Conservation (phyloP, 352 stramenopile species). For the Phytophthora agathidicida region DNA sequence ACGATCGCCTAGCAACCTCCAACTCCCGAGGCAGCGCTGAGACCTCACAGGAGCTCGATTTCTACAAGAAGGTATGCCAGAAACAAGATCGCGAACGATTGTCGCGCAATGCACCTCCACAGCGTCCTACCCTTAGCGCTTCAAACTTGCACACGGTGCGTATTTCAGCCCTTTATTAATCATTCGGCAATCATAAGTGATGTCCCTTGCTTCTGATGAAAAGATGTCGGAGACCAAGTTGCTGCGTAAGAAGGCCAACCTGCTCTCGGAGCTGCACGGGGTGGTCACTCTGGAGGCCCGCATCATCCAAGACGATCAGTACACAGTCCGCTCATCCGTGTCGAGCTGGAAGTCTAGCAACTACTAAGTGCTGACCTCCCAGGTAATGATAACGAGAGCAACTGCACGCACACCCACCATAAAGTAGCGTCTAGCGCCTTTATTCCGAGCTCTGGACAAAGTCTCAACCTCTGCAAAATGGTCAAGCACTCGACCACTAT, state of each 20-base stretch:
- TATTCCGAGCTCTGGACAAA: constrained; percentile 1
- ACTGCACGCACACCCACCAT: constrained; percentile 1
- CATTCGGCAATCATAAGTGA: too few species aligned
- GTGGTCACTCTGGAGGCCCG: constrained; percentile 59
- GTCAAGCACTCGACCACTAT: constrained; percentile 30
- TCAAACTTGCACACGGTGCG: constrained; percentile 45
- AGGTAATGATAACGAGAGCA: constrained; percentile 5
- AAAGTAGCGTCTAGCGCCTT: constrained; percentile 1
- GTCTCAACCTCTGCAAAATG: neutral
- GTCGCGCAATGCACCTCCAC: constrained; percentile 12
- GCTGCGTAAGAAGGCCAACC: constrained; percentile 51
- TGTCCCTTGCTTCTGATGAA: neutral
- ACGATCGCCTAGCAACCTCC: constrained; percentile 13
- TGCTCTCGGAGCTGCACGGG: constrained; percentile 62
- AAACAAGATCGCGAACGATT: constrained; percentile 52
- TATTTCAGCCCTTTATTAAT: too few species aligned
- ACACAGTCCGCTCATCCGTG: constrained; percentile 67
- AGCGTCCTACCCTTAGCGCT: constrained; percentile 19
- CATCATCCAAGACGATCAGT: constrained; percentile 67
- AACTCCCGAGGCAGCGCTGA: constrained; percentile 20
- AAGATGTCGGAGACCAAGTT: constrained; percentile 64
- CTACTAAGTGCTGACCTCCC: constrained; percentile 16
- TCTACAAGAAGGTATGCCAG: constrained; percentile 55
- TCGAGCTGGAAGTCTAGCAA: constrained; percentile 73
- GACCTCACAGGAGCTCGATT: constrained; percentile 52